Percentiles rank a stretch among this genome's conserved stretches.
phyloP scores from a whole-genome alignment of 75 land plant genomes.

The Cryptomeria japonica region DNA sequence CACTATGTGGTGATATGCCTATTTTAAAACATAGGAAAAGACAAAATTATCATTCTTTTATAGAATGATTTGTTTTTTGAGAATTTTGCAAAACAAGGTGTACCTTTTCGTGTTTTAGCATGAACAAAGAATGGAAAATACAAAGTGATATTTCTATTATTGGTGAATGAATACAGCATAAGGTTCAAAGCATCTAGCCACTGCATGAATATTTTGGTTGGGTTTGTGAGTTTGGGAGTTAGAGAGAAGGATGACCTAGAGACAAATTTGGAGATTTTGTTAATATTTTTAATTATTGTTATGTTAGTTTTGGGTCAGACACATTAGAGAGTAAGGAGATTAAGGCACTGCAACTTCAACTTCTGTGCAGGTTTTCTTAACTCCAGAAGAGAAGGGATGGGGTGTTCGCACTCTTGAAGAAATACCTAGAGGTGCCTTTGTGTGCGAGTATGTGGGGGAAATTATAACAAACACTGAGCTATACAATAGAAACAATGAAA shows the following conservation, averaged over 20 bases:
- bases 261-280: background rate
- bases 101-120: background rate
- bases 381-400: constrained; percentile 88
- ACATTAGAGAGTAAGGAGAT: background rate
- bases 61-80: background rate
- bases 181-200: background rate
- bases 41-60: background rate
- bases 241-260: background rate
- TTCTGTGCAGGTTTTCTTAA: constrained; percentile 68
- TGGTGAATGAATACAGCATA: background rate
- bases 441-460: constrained; percentile 95
- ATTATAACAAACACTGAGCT: constrained; percentile 82
- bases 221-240: background rate
- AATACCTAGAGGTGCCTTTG: constrained; percentile 85
- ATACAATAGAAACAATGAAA: constrained; percentile 49
- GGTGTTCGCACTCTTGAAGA: constrained; percentile 76
- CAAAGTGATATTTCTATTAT: background rate
- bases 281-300: background rate
- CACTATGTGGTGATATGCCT: background rate
- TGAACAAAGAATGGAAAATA: background rate
- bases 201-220: background rate
- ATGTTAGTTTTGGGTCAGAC: background rate
- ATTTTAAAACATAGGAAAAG: background rate
- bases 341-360: background rate
- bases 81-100: background rate